Percentiles rank a stretch among this genome's conserved stretches.
Evolutionary conservation across 179 eudicot genomes (phyloP).

Genomic region (Sideroxylon spinosum): DNA sequence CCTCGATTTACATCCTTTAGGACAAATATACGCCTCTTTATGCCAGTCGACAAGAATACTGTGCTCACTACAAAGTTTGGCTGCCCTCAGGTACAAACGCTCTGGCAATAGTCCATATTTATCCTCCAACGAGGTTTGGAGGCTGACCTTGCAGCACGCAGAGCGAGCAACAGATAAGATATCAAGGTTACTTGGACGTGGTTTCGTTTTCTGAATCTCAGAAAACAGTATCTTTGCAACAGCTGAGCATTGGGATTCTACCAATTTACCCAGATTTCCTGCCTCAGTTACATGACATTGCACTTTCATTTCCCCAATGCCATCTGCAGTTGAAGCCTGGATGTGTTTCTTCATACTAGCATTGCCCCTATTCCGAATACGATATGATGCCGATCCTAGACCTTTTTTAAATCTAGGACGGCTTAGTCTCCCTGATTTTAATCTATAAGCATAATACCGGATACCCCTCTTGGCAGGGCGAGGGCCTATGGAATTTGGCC

Average conservation of each 20-base stretch:
- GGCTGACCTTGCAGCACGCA: slow-evolving; percentile 68
- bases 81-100: slow-evolving; percentile 85
- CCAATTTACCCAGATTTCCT: slow-evolving; percentile 52
- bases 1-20: slow-evolving; percentile 58
- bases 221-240: slow-evolving; percentile 64
- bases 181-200: slow-evolving; percentile 75
- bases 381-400: slow-evolving; percentile 53
- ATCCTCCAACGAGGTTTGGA: slow-evolving; percentile 61
- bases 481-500: slow-evolving; percentile 40
- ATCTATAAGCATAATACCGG: slow-evolving; percentile 61
- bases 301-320: slow-evolving; percentile 33
- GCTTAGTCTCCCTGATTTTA: slow-evolving; percentile 76
- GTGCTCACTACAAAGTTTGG: slow-evolving; percentile 89
- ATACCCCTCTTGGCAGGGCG: slow-evolving; percentile 61
- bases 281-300: slow-evolving; percentile 43
- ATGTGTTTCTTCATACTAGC: slow-evolving; percentile 62
- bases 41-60: slow-evolving; percentile 72
- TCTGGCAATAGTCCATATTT: slow-evolving; percentile 80
- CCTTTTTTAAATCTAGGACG: slow-evolving; percentile 79
- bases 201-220: slow-evolving; percentile 67
- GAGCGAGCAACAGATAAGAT: slow-evolving; percentile 63
- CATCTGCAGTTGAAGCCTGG: slow-evolving; percentile 41
- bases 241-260: slow-evolving; percentile 69
- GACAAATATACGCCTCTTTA: slow-evolving; percentile 65
- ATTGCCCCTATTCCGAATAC: slow-evolving; percentile 58